Percentiles rank a stretch among this genome's conserved stretches.
Conservation (phyloP, 345 rosid genomes). For the Eutrema heterophyllum region DNA sequence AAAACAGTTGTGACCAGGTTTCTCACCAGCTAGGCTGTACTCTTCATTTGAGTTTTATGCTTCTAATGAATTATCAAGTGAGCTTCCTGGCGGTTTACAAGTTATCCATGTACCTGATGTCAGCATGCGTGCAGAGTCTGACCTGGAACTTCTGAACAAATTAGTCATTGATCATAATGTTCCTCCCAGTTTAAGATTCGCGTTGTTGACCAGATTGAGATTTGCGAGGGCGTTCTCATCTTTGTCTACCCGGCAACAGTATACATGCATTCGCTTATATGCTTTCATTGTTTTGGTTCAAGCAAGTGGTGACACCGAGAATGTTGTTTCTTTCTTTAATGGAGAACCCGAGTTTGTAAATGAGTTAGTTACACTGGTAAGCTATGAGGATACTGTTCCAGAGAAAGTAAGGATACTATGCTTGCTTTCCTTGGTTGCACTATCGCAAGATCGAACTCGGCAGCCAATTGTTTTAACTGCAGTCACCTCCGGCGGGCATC, state of each 20-base stretch:
- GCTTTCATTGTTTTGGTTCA: constrained; percentile 92
- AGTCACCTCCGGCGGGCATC: constrained; percentile 87
- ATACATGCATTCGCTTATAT: constrained; percentile 84
- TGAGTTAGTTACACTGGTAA: constrained; percentile 75
- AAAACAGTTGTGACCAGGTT: constrained; percentile 57
- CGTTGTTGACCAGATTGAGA: constrained; percentile 75
- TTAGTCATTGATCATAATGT: constrained; percentile 68
- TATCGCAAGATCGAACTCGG: constrained; percentile 91
- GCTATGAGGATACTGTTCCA: constrained; percentile 77
- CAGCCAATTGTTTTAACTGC: constrained; percentile 79
- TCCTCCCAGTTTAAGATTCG: constrained; percentile 75
- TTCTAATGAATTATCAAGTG: constrained; percentile 38
- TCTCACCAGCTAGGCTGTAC: constrained; percentile 83
- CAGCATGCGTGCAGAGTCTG: constrained; percentile 48
- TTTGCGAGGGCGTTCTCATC: constrained; percentile 91
- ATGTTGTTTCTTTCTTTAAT: constrained; percentile 75
- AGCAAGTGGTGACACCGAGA: constrained; percentile 75
- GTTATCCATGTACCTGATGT: constrained; percentile 68
- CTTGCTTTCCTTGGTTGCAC: constrained; percentile 79
- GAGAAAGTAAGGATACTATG: constrained; percentile 79
- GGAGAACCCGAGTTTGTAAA: constrained; percentile 92
- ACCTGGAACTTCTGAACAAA: constrained; percentile 72
- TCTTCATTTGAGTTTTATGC: constrained; percentile 94
- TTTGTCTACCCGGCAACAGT: constrained; percentile 71
- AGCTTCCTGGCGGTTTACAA: constrained; percentile 58